These are phyloP conservation scores for Thelonectria rubi DNA, from an alignment of 2,329 filamentous ascomycete species.

Conservation along the genomic window DNA sequence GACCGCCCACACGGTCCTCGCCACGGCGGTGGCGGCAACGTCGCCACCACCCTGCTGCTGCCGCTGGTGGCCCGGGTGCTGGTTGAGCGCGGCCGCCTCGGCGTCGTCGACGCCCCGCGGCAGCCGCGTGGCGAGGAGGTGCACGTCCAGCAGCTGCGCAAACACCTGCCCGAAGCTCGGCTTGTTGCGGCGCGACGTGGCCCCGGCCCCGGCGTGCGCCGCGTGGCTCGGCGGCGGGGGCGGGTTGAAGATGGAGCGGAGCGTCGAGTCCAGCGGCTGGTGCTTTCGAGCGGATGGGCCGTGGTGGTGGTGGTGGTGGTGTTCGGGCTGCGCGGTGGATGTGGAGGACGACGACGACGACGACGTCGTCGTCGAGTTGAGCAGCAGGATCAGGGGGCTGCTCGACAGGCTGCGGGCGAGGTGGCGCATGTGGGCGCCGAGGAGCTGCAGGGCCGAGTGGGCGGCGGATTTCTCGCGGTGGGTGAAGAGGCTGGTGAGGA, in stretches of 20 bases:
- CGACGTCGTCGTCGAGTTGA: constrained; percentile 68
- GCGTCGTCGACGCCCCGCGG: constrained; percentile 53
- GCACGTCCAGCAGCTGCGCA: constrained; percentile 62
- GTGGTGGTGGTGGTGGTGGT: constrained; percentile 2
- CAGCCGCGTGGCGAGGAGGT: constrained; percentile 60
- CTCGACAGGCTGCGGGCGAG: constrained; percentile 53
- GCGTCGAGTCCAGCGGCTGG: constrained; percentile 51
- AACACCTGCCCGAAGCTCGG: constrained; percentile 65
- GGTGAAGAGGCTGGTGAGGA: constrained; percentile 63
- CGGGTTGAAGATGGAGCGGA: constrained; percentile 61
- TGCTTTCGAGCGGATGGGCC: neutral
- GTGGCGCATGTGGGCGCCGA: constrained; percentile 57
- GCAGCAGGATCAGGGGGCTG: constrained; percentile 61
- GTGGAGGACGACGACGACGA: constrained; percentile 29
- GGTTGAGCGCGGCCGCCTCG: constrained; percentile 38
- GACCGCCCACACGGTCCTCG: constrained; percentile 53
- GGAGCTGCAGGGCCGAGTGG: constrained; percentile 58
- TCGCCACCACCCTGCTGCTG: neutral
- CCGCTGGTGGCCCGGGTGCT: too few relatives aligned
- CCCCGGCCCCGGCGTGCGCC: constrained; percentile 23
- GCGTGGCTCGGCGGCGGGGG: constrained; percentile 36
- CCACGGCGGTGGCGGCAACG: constrained; percentile 19
- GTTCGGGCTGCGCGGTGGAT: constrained; percentile 7
- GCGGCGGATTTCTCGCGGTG: constrained; percentile 57
- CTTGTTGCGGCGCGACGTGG: constrained; percentile 49